Evolutionary conservation across 2,329 filamentous ascomycete species (phyloP).

Genomic region (Aspergillus sp.): DNA sequence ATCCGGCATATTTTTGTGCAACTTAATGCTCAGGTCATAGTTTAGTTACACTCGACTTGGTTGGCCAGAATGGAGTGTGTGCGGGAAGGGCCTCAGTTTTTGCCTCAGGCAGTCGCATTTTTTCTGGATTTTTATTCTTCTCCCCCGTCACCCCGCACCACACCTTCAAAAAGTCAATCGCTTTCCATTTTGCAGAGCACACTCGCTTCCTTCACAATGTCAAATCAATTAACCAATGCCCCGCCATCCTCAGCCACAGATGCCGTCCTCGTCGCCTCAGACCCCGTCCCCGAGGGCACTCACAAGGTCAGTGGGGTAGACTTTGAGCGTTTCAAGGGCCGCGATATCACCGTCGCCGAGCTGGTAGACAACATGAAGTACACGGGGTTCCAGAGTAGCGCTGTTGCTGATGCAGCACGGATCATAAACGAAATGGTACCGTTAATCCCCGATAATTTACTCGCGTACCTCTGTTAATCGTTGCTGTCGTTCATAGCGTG

Average conservation of each 20-base stretch:
- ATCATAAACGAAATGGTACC: constrained; percentile 95
- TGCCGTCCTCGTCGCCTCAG: constrained; percentile 82
- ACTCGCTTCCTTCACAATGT: constrained; percentile 6
- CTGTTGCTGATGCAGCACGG: constrained; percentile 80
- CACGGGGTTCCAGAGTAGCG: constrained; percentile 83
- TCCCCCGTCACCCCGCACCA: not conserved
- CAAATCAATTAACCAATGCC: constrained; percentile 15
- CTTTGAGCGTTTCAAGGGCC: constrained; percentile 73
- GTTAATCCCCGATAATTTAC: not conserved
- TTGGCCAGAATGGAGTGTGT: not conserved
- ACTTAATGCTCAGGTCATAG: too few relatives aligned
- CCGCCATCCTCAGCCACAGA: constrained; percentile 66
- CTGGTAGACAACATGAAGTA: constrained; percentile 76
- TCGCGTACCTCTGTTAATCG: not conserved
- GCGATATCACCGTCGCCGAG: constrained; percentile 80
- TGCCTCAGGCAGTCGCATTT: constrained; percentile 7
- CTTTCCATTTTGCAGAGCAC: not conserved
- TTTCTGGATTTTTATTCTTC: not conserved
- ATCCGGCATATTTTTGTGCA: too few relatives aligned
- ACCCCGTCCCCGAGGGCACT: constrained; percentile 68
- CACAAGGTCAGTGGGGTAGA: constrained; percentile 86
- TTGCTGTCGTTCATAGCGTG: constrained; percentile 53
- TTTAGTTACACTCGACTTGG: too few relatives aligned
- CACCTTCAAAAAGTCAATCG: too few relatives aligned
- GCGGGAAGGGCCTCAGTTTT: too few relatives aligned